Base-by-base conservation (phyloP, 2,329 filamentous ascomycete genomes). In the Rosellinia necatrix region DNA sequence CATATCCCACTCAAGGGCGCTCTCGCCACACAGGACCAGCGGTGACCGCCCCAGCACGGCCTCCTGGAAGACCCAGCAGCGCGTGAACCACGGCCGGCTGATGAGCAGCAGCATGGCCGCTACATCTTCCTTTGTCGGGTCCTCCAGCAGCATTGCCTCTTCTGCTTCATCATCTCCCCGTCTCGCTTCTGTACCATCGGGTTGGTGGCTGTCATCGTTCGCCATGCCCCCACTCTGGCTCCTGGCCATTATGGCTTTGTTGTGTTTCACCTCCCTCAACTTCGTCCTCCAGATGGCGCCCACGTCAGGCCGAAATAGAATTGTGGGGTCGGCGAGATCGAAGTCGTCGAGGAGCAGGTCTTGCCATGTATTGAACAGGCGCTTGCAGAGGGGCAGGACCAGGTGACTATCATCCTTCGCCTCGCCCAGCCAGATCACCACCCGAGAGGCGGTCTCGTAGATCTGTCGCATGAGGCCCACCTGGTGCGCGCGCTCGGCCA, bases 41-140 rank as follows among this genome's bases (percentile, higher is more conserved):
- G 40, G 40, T 44, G 37, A 29, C 13, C 12, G 10, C n/a, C 29
- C 29, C 3, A 52, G 49, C 12, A 17, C 22, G 17, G 25, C 30
- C 15, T 52, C 49, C n/a, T 44, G 30, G 13, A 52, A 9, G n/a
- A 52, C 40, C 49, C 49, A 52, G 25, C 40, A 52, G 29, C 40
- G 49, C 25, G 19, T 46, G 30, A 52, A 38, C 38, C 32, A 52
- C 3, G 49, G 49, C n/a, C 38, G 49, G 7, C 25, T 32, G 10
- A 35, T 15, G 13, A 52, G 38, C 7, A 5, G 13, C 3, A 37
- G 9, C 12, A 22, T 6, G 7, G 49, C 40, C 10, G 10, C 19
- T 10, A 37, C 27, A 29, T 52, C 49, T 22, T 38, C 40, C 3
- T 44, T 34, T 0, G 43, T 34, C 19, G 29, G 27, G 22, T 46